Base-by-base conservation (phyloP, 2,329 filamentous ascomycete species). In the Ciborinia camelliae region DNA sequence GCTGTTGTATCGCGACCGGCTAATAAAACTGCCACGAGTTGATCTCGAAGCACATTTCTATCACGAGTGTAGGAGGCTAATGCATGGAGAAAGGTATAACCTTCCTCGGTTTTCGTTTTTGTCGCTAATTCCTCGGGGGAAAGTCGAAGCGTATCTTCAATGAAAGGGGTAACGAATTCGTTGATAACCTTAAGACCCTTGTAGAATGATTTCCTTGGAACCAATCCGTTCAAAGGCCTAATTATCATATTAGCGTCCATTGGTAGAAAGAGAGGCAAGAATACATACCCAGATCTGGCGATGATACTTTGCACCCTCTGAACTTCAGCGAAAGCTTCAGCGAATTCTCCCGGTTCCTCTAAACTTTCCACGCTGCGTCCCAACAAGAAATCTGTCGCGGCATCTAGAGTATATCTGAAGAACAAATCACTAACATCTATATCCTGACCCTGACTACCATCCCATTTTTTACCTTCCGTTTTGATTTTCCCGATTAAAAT, bases 1-100 rank as follows among this genome's bases (percentile, higher is more conserved):
- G 92, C 92, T 0, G 93, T 97, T 18, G 93, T 97, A 76, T 97
- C 93, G 47, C 90, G 85, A 15, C 91, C 92, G 1, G 93, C 93
- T 20, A 97, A 84, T 3, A 97, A 84, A 14, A 97, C 84, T 52
- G 89, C 88, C 20, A 95, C 84, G 55, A 97, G 81, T 76, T 97
- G 92, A 77, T 97, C 92, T 41, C 92, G 90, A 18, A 97, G 83
- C 4, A 92, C 84, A 62, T 82, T 84, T 64, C 81, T 81, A 73
- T 89, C 85, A 41, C 90, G 86, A 0, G 92, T 97, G 78, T 91
- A 93, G 47, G 83, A 82, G 52, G 92, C 91, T 2, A 97, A 84
- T 37, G 91, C 90, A 77, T 97, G 90, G 26, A 97, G 83, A 79
- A 97, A 96, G 1, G 90, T 96, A 76, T 95, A 93, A 54, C 83